Evolutionary conservation across 768 basidiomycete species (phyloP).

Genomic region (Rhodotorula kratochvilovae): DNA sequence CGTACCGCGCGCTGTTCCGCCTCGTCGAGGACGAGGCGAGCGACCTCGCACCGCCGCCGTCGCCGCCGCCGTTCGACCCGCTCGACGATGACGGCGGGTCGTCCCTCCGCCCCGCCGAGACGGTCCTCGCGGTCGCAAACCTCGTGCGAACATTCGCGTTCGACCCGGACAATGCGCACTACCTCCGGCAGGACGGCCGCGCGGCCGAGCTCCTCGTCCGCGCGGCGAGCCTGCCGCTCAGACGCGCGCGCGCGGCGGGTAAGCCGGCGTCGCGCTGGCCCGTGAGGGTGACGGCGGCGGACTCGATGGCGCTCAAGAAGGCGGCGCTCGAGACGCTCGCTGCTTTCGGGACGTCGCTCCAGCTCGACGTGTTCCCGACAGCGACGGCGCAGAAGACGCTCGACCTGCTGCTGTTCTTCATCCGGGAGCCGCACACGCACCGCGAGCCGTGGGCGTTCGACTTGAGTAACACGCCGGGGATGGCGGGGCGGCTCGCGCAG

Average conservation of each 20-base stretch:
- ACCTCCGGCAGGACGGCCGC: constrained; percentile 62
- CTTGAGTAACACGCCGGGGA: constrained; percentile 17
- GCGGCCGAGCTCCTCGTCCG: constrained; percentile 66
- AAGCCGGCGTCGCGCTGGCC: constrained; percentile 51
- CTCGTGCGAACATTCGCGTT: constrained; percentile 83
- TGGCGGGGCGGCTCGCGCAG: background rate
- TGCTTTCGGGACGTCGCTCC: constrained; percentile 58
- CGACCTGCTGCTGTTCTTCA: constrained; percentile 44
- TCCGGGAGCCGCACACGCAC: constrained; percentile 48
- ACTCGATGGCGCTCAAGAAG: constrained; percentile 68
- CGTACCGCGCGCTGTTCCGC: constrained; percentile 31
- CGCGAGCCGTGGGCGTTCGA: constrained; percentile 39
- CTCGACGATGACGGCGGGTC: background rate
- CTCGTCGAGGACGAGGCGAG: constrained; percentile 26
- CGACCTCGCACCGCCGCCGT: constrained; percentile 1
- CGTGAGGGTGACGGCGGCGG: constrained; percentile 62
- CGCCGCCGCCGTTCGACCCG: background rate
- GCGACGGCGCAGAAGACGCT: constrained; percentile 8
- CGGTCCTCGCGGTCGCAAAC: constrained; percentile 66
- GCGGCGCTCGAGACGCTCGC: constrained; percentile 69
- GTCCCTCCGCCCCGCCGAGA: constrained; percentile 49
- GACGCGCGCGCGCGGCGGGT: background rate
- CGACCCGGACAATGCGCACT: constrained; percentile 64
- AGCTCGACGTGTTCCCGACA: constrained; percentile 51
- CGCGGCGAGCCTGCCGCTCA: constrained; percentile 34